A percentile compares a stretch with the other conserved stretches of the same genome.
Evolutionary conservation across 2,329 filamentous ascomycete genomes (phyloP).

Genomic region (Neofusicoccum kwambonambiense): DNA sequence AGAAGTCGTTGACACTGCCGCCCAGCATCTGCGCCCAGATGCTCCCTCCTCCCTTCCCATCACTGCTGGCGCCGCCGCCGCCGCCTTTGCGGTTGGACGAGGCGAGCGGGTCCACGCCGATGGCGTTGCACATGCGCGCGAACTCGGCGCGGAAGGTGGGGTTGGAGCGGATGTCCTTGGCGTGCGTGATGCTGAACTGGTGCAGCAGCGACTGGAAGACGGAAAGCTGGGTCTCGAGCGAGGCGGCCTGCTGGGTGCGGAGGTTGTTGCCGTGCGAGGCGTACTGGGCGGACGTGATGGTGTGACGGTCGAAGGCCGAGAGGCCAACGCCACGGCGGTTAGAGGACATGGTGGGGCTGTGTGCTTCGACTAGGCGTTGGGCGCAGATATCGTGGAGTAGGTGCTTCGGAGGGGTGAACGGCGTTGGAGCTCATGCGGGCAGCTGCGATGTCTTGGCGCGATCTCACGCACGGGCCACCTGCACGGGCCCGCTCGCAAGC

Average conservation of each 20-base stretch:
- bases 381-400: background rate
- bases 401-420: background rate
- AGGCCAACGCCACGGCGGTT: slow-evolving; percentile 78
- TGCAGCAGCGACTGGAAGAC: slow-evolving; percentile 95
- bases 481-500: slow-evolving; percentile 9
- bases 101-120: slow-evolving; percentile 91
- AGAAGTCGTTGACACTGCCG: slow-evolving; percentile 93
- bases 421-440: background rate
- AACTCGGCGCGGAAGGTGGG: slow-evolving; percentile 95
- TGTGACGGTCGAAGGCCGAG: slow-evolving; percentile 81
- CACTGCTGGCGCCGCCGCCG: slow-evolving; percentile 48
- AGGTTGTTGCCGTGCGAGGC: slow-evolving; percentile 84
- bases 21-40: slow-evolving; percentile 95
- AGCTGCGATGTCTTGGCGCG: background rate
- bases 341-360: slow-evolving; percentile 30
- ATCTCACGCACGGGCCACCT: background rate
- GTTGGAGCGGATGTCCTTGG: slow-evolving; percentile 92
- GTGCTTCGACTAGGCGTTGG: background rate
- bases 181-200: slow-evolving; percentile 92
- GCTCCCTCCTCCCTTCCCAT: slow-evolving; percentile 45
- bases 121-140: slow-evolving; percentile 95
- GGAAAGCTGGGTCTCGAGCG: slow-evolving; percentile 87
- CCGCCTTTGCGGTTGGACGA: slow-evolving; percentile 43
- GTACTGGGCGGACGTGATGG: slow-evolving; percentile 80
- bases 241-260: slow-evolving; percentile 78